These are phyloP conservation scores for Aspergillus arachidicola DNA, from an alignment of 2,329 filamentous ascomycete genomes.

Conservation along the genomic window DNA sequence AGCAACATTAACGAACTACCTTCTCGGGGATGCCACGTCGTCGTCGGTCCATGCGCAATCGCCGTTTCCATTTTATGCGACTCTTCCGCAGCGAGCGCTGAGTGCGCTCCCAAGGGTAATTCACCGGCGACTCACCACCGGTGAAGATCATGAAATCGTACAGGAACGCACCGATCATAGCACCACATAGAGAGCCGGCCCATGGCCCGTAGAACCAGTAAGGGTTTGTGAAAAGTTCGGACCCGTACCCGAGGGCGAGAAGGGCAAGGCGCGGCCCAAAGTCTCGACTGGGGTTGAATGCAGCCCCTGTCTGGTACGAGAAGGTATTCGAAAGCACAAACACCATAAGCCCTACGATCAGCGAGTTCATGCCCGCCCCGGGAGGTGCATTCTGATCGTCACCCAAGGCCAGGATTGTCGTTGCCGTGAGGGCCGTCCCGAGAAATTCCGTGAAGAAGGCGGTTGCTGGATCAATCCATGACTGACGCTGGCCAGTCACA, in stretches of 20 bases:
- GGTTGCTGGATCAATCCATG: slow-evolving; percentile 39
- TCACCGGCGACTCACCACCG: slow-evolving; percentile 54
- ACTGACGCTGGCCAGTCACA: slow-evolving; percentile 47
- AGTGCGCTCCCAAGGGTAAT: slow-evolving; percentile 51
- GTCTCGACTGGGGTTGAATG: slow-evolving; percentile 54
- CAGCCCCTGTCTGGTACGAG: slow-evolving; percentile 51
- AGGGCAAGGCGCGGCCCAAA: slow-evolving; percentile 53
- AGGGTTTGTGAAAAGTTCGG: slow-evolving; percentile 43
- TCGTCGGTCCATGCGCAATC: slow-evolving; percentile 24
- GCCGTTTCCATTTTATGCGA: slow-evolving; percentile 31
- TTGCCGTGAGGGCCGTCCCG: slow-evolving; percentile 44
- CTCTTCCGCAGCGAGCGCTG: slow-evolving; percentile 51
- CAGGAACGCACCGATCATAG: slow-evolving; percentile 49
- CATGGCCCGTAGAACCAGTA: slow-evolving; percentile 54
- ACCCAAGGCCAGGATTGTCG: slow-evolving; percentile 49
- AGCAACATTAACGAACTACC: not conserved
- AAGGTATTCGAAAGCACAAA: slow-evolving; percentile 40
- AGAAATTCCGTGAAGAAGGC: slow-evolving; percentile 55
- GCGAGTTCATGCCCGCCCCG: slow-evolving; percentile 55
- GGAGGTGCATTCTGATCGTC: slow-evolving; percentile 52
- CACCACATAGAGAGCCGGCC: slow-evolving; percentile 41
- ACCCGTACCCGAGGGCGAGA: slow-evolving; percentile 48
- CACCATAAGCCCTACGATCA: slow-evolving; percentile 51
- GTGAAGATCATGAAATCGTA: slow-evolving; percentile 57
- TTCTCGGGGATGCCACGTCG: not conserved